Conservation (phyloP, 768 basidiomycete species). For the Infundibulicybe gibba region DNA sequence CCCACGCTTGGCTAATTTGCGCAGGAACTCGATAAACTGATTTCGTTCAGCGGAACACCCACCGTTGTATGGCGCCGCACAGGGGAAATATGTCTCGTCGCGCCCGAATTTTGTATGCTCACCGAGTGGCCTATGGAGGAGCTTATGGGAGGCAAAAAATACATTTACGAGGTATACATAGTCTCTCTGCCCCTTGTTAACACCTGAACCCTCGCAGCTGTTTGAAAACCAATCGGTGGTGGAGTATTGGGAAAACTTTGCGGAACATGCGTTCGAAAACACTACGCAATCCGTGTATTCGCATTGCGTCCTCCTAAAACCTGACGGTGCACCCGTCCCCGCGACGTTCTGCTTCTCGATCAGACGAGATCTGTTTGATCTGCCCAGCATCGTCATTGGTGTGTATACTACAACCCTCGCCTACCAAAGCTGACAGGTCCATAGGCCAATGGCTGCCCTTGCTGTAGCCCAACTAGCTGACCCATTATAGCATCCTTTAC, state of each 20-base stretch:
- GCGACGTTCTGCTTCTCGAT: conserved; percentile 97
- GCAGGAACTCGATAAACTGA: conserved; percentile 95
- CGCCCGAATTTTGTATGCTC: conserved; percentile 93
- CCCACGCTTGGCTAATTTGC: conserved; percentile 5
- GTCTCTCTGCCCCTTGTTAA: conserved; percentile 1
- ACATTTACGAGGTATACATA: conserved; percentile 59
- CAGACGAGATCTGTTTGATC: conserved; percentile 86
- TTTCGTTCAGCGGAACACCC: conserved; percentile 95
- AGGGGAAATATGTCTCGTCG: conserved; percentile 96
- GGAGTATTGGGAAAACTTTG: conserved; percentile 96
- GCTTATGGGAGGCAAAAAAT: conserved; percentile 56
- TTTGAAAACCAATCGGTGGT: conserved; percentile 96
- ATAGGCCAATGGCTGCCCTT: conserved; percentile 87
- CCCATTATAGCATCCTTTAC: conserved; percentile 14
- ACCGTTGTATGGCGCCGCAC: conserved; percentile 98
- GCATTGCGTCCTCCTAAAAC: conserved; percentile 86
- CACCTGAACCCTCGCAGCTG: conserved; percentile 44
- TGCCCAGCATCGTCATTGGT: conserved; percentile 89
- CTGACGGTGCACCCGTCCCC: conserved; percentile 78
- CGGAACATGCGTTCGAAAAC: conserved; percentile 95
- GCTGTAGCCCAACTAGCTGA: conserved; percentile 33
- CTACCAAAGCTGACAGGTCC: background rate
- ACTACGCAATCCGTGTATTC: conserved; percentile 94
- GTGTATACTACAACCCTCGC: conserved; percentile 17
- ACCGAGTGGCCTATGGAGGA: conserved; percentile 90